These are phyloP conservation scores for Phytopythium vexans DNA, from an alignment of 352 stramenopile genomes.

Conservation along the genomic window DNA sequence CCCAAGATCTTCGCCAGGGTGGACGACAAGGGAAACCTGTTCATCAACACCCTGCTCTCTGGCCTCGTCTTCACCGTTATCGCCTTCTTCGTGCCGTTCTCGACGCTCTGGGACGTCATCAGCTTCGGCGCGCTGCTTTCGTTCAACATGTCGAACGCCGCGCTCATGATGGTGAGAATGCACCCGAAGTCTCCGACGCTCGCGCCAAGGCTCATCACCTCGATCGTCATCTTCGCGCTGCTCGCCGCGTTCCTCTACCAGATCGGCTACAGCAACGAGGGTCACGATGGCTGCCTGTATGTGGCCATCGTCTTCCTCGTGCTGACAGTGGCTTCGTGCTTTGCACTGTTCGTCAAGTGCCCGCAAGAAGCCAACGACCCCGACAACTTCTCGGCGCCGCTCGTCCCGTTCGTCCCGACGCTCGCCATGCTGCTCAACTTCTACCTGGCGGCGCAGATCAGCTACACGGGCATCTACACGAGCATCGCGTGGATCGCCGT, in stretches of 20 bases:
- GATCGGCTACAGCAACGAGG: constrained; percentile 58
- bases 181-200: constrained; percentile 44
- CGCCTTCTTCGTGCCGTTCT: constrained; percentile 74
- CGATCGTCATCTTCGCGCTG: constrained; percentile 32
- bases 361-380: constrained; percentile 40
- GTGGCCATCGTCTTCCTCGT: constrained; percentile 51
- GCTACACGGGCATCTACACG: constrained; percentile 44
- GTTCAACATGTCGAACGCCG: constrained; percentile 83
- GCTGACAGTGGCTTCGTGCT: constrained; percentile 16
- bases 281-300: constrained; percentile 25
- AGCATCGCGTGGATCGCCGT: constrained; percentile 51
- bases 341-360: constrained; percentile 57
- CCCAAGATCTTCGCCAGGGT: constrained; percentile 88
- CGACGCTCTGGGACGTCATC: constrained; percentile 84
- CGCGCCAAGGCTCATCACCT: constrained; percentile 35
- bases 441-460: constrained; percentile 65
- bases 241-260: constrained; percentile 66
- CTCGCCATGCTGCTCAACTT: constrained; percentile 17
- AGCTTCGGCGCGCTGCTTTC: constrained; percentile 87
- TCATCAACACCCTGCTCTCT: constrained; percentile 69
- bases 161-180: constrained; percentile 73
- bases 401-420: constrained; percentile 62
- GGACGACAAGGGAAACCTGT: constrained; percentile 77
- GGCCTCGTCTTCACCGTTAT: constrained; percentile 68
- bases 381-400: constrained; percentile 49